Conservation (phyloP, 202 grass and related monocot genomes). For the Panicum virgatum region DNA sequence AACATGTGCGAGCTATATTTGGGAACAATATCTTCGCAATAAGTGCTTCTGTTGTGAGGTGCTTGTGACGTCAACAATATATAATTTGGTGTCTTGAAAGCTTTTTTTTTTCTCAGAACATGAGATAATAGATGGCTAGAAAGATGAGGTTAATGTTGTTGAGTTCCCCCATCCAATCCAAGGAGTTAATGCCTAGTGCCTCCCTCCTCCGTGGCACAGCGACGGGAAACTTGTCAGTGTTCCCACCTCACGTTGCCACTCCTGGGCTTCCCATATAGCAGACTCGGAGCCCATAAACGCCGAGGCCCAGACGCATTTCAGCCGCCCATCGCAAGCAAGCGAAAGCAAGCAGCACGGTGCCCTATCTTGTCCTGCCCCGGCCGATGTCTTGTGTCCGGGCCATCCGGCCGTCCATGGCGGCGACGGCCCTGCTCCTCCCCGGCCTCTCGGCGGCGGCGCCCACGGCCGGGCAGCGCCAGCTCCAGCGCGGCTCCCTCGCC, state of each 20-base stretch:
- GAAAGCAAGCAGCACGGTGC: background rate
- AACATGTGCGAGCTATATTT: background rate
- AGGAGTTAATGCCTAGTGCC: background rate
- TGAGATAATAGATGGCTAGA: background rate
- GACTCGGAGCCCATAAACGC: background rate
- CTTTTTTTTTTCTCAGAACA: too few species aligned
- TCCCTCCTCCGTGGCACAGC: constrained; percentile 27
- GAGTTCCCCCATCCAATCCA: background rate
- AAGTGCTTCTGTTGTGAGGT: too few species aligned
- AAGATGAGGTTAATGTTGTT: background rate
- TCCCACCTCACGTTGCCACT: constrained; percentile 9
- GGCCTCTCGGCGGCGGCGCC: constrained; percentile 26
- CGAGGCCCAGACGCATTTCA: constrained; percentile 9
- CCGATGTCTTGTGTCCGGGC: background rate
- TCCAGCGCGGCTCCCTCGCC: constrained; percentile 19
- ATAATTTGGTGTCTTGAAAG: too few species aligned
- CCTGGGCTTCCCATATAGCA: background rate
- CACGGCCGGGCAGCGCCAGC: constrained; percentile 7
- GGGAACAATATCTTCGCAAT: too few species aligned
- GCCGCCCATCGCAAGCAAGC: constrained; percentile 27
- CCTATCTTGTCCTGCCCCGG: constrained; percentile 7
- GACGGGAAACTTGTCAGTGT: constrained; percentile 36
- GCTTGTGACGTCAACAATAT: too few species aligned
- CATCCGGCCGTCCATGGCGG: constrained; percentile 54
- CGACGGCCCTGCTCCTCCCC: constrained; percentile 50